These are phyloP conservation scores for Pseudogymnoascus sp. DNA, from an alignment of 2,329 filamentous ascomycete genomes.

Conservation along the genomic window DNA sequence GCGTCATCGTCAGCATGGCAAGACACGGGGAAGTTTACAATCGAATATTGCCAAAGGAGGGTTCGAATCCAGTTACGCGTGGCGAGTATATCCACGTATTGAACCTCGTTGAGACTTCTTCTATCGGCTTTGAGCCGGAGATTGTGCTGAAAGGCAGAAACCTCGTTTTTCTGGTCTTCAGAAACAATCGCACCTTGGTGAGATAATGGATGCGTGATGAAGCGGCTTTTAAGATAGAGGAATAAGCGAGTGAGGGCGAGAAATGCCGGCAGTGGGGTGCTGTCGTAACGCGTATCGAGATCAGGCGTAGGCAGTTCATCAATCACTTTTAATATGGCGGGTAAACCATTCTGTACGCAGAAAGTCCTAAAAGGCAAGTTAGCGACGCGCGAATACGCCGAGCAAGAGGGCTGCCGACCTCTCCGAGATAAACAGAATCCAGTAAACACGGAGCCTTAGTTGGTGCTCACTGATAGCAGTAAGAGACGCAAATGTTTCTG, in stretches of 20 bases:
- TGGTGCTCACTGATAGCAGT: not conserved
- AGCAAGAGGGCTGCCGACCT: not conserved
- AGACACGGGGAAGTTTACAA: not conserved
- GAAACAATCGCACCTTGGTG: not conserved
- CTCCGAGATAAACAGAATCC: not conserved
- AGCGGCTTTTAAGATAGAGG: not conserved
- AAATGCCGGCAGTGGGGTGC: not conserved
- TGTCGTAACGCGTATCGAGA: not conserved
- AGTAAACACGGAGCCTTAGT: not conserved
- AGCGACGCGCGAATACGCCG: not conserved
- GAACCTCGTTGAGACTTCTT: not conserved
- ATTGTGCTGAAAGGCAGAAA: not conserved
- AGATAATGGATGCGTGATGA: not conserved
- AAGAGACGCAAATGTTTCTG: not conserved
- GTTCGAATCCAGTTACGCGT: not conserved
- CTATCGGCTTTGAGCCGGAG: not conserved
- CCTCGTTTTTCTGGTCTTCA: not conserved
- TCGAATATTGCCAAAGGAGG: not conserved
- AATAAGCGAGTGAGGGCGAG: not conserved
- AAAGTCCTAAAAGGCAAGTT: not conserved
- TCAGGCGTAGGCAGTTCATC: not conserved
- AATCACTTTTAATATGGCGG: not conserved
- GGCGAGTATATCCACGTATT: not conserved
- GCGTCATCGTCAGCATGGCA: not conserved
- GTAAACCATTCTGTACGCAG: not conserved